These are phyloP conservation scores for Hemileia vastatrix DNA, from an alignment of 1,284 basidiomycete genomes.

Conservation along the genomic window DNA sequence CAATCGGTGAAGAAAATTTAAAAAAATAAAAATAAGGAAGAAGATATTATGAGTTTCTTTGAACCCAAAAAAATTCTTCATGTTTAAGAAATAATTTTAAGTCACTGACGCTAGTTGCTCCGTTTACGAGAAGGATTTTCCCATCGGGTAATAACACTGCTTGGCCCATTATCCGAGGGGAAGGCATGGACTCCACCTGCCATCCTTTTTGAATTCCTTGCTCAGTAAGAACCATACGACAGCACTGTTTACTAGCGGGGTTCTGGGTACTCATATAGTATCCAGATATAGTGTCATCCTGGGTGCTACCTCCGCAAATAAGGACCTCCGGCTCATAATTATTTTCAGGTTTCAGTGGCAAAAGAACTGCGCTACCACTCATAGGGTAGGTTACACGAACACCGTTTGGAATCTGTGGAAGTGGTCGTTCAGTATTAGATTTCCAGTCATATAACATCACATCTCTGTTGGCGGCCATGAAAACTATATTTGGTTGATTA, in stretches of 20 bases:
- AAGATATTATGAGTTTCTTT: constrained; percentile 68
- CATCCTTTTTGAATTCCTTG: constrained; percentile 60
- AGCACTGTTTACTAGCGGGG: constrained; percentile 61
- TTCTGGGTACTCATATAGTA: constrained; percentile 60
- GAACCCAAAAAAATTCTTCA: constrained; percentile 53
- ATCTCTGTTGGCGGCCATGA: constrained; percentile 66
- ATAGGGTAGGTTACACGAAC: constrained; percentile 73
- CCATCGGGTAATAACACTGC: constrained; percentile 68
- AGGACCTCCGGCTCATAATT: constrained; percentile 60
- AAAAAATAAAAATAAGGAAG: neutral
- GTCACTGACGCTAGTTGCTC: constrained; percentile 37
- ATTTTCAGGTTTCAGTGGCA: constrained; percentile 59
- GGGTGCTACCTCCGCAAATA: constrained; percentile 65
- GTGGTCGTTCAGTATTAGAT: constrained; percentile 54
- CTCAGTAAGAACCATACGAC: constrained; percentile 57
- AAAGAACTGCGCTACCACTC: constrained; percentile 60
- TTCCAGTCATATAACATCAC: constrained; percentile 68
- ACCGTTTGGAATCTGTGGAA: constrained; percentile 64
- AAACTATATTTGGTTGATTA: constrained; percentile 56
- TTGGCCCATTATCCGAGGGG: constrained; percentile 64
- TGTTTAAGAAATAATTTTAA: neutral
- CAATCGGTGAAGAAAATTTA: no score
- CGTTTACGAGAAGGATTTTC: constrained; percentile 46
- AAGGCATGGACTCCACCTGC: constrained; percentile 63
- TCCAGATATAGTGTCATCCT: constrained; percentile 56